phyloP scores from a whole-genome alignment of 2,329 filamentous ascomycete species.

The Fusarium pseudocircinatum region DNA sequence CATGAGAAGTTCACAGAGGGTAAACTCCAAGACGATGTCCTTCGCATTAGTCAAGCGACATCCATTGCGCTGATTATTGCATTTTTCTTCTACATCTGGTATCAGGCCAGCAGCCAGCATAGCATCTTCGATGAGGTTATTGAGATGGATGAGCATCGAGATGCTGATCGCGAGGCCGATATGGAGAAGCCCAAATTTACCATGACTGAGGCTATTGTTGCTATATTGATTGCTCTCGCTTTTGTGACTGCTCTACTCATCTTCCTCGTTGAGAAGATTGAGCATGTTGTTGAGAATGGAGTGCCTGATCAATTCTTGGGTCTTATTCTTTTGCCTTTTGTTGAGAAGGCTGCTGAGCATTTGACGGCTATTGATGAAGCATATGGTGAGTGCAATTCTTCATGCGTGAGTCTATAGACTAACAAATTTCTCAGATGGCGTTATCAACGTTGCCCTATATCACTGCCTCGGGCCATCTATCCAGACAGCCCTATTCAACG shows the following conservation, averaged over 20 bases:
- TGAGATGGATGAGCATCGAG: constrained; percentile 57
- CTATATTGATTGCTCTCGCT: constrained; percentile 64
- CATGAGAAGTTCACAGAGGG: constrained; percentile 45
- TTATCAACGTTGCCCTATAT: constrained; percentile 75
- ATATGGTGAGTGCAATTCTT: constrained; percentile 52
- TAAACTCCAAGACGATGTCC: constrained; percentile 57
- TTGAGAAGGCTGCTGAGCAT: constrained; percentile 78
- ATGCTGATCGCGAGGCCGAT: constrained; percentile 67
- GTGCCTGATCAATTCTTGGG: constrained; percentile 52
- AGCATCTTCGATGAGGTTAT: constrained; percentile 69
- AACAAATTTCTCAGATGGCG: constrained; percentile 50
- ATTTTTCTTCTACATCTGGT: constrained; percentile 66
- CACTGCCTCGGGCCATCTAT: constrained; percentile 79
- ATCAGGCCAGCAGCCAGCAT: constrained; percentile 72
- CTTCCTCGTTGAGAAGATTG: constrained; percentile 73
- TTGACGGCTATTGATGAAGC: constrained; percentile 76
- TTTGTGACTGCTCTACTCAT: constrained; percentile 73
- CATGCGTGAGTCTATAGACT: rapidly evolving
- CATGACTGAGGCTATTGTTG: constrained; percentile 70
- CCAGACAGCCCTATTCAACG: constrained; percentile 80
- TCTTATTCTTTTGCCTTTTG: constrained; percentile 72
- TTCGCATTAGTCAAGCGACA: constrained; percentile 70
- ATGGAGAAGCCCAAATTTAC: constrained; percentile 71
- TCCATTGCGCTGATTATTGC: constrained; percentile 69
- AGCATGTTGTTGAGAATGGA: constrained; percentile 53